Base-by-base conservation (phyloP, 805 yeast genomes). In the Pichia scutulata region DNA sequence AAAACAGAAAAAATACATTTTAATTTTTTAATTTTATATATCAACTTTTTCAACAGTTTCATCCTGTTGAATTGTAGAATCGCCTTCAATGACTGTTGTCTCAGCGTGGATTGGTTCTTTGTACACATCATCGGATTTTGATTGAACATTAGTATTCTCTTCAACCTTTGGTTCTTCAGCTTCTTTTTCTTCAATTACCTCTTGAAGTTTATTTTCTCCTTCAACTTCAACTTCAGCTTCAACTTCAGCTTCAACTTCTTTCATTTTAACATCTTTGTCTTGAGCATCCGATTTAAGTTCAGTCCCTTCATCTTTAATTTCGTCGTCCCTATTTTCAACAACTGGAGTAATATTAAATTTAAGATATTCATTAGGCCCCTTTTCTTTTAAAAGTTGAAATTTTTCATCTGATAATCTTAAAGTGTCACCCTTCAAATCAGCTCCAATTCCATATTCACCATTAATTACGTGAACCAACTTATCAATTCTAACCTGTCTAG, bases 391-490 rank as follows among this genome's bases (percentile, higher is more conserved):
- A 2, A 61, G 54, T 3, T 66, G 57, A 44, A 70, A 59, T 39
- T 61, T 68, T 41, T 68, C 64, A 8, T 67, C 64, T 21, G 66
- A 59, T 23, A 53, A 48, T 22, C 61, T 59, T 13, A 70, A 61
- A 22, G 66, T 70, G 23, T 68, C 68, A 26, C 67, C 76, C 9
- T 71, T 76, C 18, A 71, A 68, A 36, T 52, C 55, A 48, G 68
- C 70, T 43, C 72, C 76, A 80, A 86, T 80, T 8, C 88, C 86
- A 49, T 69, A 71, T 16, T 71, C 74, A 37, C 84, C 80, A 41
- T 80, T 73, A 41, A 82, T 52, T 41, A 73, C 70, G 12, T 63
- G 67, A 41, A 60, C 60, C 44, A 80, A 64, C 12, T 63, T 56
- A 4, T 53, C 50, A 36, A 59, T 8, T 41, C 60, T 58, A 8